Percentiles rank a stretch among this genome's conserved stretches.
phyloP scores from a whole-genome alignment of 805 yeast species.

The Candida odintsovae region DNA sequence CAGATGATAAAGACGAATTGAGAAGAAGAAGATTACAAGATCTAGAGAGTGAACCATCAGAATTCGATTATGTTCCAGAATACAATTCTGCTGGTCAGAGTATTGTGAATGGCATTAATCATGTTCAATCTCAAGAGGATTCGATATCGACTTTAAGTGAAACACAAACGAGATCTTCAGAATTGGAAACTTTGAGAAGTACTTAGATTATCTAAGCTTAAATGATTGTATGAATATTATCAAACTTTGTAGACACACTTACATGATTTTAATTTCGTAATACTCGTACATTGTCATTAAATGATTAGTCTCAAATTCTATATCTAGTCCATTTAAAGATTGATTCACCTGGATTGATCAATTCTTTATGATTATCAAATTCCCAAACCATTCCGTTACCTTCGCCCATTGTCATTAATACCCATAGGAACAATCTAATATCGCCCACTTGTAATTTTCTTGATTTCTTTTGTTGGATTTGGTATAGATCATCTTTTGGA shows the following conservation, averaged over 20 bases:
- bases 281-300: background rate
- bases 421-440: background rate
- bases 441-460: background rate
- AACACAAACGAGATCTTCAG: background rate
- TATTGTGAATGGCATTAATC: background rate
- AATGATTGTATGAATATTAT: background rate
- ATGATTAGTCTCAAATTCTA: background rate
- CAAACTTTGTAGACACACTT: too few relatives aligned
- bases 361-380: background rate
- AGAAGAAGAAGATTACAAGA: slow-evolving; percentile 31
- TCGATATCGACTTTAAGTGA: background rate
- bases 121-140: background rate
- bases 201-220: background rate
- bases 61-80: slow-evolving; percentile 24
- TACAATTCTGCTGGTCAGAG: slow-evolving; percentile 10
- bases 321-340: background rate
- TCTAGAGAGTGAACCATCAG: slow-evolving; percentile 39
- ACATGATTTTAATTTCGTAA: background rate
- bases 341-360: background rate
- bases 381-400: background rate
- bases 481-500: background rate
- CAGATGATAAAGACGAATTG: slow-evolving; percentile 34
- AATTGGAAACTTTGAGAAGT: slow-evolving; percentile 5
- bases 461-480: background rate
- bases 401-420: background rate